A percentile compares a stretch with the other conserved stretches of the same genome.
These are phyloP conservation scores for Colletotrichum godetiae DNA, from an alignment of 2,329 filamentous ascomycete genomes.

Conservation along the genomic window DNA sequence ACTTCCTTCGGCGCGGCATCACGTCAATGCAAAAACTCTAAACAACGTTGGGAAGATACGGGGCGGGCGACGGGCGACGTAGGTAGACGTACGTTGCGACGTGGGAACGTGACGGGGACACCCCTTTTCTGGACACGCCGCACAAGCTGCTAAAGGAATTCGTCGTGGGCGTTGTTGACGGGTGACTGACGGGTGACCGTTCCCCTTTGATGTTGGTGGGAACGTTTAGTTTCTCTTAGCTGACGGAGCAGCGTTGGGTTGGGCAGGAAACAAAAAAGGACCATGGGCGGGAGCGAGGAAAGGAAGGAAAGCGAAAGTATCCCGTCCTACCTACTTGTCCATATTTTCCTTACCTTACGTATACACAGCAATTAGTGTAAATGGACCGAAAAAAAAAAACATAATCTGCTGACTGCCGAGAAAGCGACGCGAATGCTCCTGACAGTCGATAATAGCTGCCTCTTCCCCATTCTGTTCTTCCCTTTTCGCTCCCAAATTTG, in stretches of 20 bases:
- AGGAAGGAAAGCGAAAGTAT: background rate
- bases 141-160: conserved; percentile 10
- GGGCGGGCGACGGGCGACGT: background rate
- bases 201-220: conserved; percentile 1
- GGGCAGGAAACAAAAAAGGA: background rate
- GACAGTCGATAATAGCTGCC: background rate
- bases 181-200: conserved; percentile 15
- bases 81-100: background rate
- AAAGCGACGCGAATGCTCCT: background rate
- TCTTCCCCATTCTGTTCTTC: background rate
- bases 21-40: conserved; percentile 32
- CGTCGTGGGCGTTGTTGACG: conserved; percentile 7
- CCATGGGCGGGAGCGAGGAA: background rate
- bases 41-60: background rate
- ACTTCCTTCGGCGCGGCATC: background rate
- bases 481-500: background rate
- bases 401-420: background rate
- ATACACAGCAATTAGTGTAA: background rate
- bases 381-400: background rate
- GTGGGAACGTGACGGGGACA: background rate
- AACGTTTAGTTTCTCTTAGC: background rate
- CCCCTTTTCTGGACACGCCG: conserved; percentile 1
- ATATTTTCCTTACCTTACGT: background rate
- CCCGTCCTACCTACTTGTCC: no score
- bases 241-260: background rate